A percentile compares a stretch with the other conserved stretches of the same genome.
Evolutionary conservation across 106 monocot genomes (phyloP).

Genomic region (Allium fistulosum): DNA sequence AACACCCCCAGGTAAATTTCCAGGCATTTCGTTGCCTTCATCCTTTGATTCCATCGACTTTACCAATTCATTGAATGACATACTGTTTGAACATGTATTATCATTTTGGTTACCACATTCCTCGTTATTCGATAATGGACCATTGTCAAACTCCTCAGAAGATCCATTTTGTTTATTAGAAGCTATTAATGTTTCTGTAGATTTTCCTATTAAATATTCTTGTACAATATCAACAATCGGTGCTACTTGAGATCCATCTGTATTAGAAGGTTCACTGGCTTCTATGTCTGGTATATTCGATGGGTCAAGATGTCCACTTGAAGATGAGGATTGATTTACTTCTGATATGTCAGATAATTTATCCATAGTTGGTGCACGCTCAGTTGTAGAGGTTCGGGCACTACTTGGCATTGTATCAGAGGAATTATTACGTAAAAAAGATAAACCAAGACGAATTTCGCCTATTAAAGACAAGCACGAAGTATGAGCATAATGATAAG

Average conservation of each 20-base stretch:
- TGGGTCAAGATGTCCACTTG: constrained; percentile 17
- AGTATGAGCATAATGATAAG: background rate
- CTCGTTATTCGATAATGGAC: constrained; percentile 5
- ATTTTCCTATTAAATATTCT: constrained; percentile 34
- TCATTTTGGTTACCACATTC: constrained; percentile 19
- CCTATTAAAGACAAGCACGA: constrained; percentile 24
- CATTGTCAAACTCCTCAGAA: constrained; percentile 8
- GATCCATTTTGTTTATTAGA: constrained; percentile 16
- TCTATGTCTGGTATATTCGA: constrained; percentile 17
- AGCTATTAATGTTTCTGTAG: constrained; percentile 3
- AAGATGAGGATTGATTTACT: constrained; percentile 18
- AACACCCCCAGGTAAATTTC: constrained; percentile 64
- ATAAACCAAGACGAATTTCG: constrained; percentile 63
- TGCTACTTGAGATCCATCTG: constrained; percentile 27
- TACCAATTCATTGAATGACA: constrained; percentile 48
- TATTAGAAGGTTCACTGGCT: constrained; percentile 16
- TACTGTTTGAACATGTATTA: constrained; percentile 16
- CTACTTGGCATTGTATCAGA: constrained; percentile 13
- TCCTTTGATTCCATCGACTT: constrained; percentile 50
- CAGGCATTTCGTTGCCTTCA: constrained; percentile 54
- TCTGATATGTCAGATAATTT: constrained; percentile 20
- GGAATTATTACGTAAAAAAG: constrained; percentile 29
- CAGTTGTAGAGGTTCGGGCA: constrained; percentile 9
- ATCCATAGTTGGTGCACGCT: constrained; percentile 23
- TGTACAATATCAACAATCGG: constrained; percentile 33